phyloP scores from a whole-genome alignment of 2,329 filamentous ascomycete species.

The Dothidotthia symphoricarpi region DNA sequence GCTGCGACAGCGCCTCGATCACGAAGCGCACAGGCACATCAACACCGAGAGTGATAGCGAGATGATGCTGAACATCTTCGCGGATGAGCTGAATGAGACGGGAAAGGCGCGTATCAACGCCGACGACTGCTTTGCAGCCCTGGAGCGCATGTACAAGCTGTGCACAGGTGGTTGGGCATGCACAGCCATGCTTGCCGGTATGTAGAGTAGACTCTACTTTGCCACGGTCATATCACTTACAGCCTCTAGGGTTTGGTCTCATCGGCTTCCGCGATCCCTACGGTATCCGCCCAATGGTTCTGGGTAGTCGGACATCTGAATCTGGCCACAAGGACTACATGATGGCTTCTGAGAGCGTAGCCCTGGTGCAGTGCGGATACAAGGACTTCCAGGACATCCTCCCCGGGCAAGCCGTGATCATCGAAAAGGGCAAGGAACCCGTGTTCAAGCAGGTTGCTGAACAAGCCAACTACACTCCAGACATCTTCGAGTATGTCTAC shows the following conservation, averaged over 20 bases:
- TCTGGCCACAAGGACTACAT: conserved; percentile 77
- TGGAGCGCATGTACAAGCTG: conserved; percentile 69
- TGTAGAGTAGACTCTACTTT: conserved; percentile 7
- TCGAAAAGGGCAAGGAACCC: conserved; percentile 72
- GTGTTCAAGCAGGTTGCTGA: conserved; percentile 73
- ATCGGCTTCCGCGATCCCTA: conserved; percentile 77
- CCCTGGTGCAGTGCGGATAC: conserved; percentile 78
- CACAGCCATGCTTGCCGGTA: conserved; percentile 75
- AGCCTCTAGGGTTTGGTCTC: conserved; percentile 63
- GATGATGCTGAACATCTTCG: conserved; percentile 85
- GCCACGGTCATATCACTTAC: conserved; percentile 11
- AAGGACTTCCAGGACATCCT: conserved; percentile 71
- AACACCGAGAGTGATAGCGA: conserved; percentile 90
- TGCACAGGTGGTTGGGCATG: conserved; percentile 77
- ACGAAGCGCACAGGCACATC: conserved; percentile 78
- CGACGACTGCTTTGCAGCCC: conserved; percentile 71
- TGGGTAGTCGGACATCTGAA: conserved; percentile 70
- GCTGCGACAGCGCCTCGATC: conserved; percentile 69
- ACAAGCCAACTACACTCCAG: conserved; percentile 70
- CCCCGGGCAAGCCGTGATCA: conserved; percentile 82
- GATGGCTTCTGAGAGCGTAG: conserved; percentile 86
- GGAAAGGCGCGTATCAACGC: conserved; percentile 78
- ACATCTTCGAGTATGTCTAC: conserved; percentile 87
- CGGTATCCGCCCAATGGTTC: conserved; percentile 77
- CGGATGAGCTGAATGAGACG: conserved; percentile 74